Base-by-base conservation (phyloP, 1,284 basidiomycete genomes). In the Marasmius sp. region DNA sequence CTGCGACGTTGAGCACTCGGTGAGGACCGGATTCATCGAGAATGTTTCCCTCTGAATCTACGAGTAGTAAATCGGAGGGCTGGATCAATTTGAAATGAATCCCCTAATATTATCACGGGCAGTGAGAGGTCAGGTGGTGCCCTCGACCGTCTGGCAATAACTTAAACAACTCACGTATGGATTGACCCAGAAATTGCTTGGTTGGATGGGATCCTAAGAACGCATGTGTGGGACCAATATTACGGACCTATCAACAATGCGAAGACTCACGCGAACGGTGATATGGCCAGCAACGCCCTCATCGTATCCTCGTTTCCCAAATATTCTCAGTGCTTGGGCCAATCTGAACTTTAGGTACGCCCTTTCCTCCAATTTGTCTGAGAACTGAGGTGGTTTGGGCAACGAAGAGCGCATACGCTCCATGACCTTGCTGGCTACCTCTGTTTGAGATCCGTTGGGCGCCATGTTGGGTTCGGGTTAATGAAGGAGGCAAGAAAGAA, bases 211-310 rank as follows among this genome's bases (percentile, higher is more conserved):
- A 33, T 59, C 58, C 49, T 53, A 37, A 10, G 45, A 7, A 41
- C 27, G 27, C 27, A 27, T 5, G 27, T 27, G 34, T n/a, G 10
- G 5, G 16, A 39, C 16, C 27, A 5, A 27, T 27, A 27, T 27
- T 27, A 2, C 27, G 27, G 27, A 27, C 27, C 27, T 2, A 5
- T 27, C 2, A 5, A 27, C 5, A 27, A n/a, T n/a, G 27, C 11
- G 36, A 34, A 12, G 20, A 50, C 36, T 47, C 20, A 38, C 81
- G 64, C 85, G 78, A 53, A 87, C 82, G 20, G 86, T 89, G 63
- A 89, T 83, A 69, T 88, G 86, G 0, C 85, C 85, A 5, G 84
- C 81, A 16, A 83, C 76, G 8, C 85, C 85, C 65, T 88, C 86
- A 61, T 38, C 43, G 18, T 53, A 47, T 9, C 50, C 49, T 37